Evolutionary conservation across 208 protist species (phyloP).

Genomic region (Trypanosoma melophagium): DNA sequence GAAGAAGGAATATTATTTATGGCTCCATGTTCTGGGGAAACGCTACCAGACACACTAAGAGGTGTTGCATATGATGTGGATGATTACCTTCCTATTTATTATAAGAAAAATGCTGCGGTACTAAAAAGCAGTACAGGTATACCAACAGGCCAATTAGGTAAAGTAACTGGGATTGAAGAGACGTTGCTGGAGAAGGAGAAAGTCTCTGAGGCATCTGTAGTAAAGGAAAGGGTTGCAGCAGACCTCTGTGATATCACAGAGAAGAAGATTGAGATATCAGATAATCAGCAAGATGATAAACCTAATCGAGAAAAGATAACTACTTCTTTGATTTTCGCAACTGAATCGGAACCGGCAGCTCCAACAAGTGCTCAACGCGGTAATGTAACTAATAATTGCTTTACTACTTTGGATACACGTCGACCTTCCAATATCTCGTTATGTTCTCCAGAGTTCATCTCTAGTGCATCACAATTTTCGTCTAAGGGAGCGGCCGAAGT

Average conservation of each 20-base stretch:
- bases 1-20: not conserved
- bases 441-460: not conserved
- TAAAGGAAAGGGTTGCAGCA: too few species aligned
- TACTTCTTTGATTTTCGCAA: too few species aligned
- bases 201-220: too few species aligned
- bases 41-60: constrained; percentile 28
- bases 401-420: not conserved
- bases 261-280: too few species aligned
- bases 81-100: constrained; percentile 26
- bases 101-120: not conserved
- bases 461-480: not conserved
- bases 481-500: not conserved
- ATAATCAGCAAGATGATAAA: too few species aligned
- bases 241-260: too few species aligned
- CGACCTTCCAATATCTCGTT: not conserved
- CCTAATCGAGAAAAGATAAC: too few species aligned
- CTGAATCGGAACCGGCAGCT: too few species aligned
- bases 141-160: not conserved
- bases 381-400: not conserved
- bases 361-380: not conserved
- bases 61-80: constrained; percentile 62
- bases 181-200: too few species aligned
- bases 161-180: not conserved
- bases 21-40: not conserved
- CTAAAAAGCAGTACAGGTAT: constrained; percentile 21